Evolutionary conservation across 1,284 basidiomycete species (phyloP).

Genomic region (Paramarasmius palmivorus): DNA sequence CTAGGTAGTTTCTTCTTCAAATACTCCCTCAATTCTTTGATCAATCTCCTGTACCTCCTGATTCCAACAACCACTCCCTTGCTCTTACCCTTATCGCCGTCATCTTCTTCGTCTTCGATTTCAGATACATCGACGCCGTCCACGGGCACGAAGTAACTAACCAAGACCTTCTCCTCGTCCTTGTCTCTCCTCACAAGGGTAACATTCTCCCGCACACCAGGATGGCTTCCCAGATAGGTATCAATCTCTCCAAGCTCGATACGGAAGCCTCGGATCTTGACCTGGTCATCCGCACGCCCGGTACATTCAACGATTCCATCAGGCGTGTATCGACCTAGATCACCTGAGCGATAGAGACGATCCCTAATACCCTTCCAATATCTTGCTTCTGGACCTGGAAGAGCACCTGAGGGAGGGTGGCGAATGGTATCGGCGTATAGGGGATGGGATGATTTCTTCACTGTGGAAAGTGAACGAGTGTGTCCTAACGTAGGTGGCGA

Average conservation of each 20-base stretch:
- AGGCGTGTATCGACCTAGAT: slow-evolving; percentile 93
- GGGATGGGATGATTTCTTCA: not conserved
- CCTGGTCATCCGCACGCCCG: slow-evolving; percentile 97
- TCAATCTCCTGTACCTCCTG: slow-evolving; percentile 82
- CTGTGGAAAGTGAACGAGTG: not conserved
- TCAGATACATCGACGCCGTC: slow-evolving; percentile 71
- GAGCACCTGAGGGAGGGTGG: slow-evolving; percentile 52
- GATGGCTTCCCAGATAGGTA: slow-evolving; percentile 93
- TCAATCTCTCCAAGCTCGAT: slow-evolving; percentile 99
- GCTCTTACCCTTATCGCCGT: slow-evolving; percentile 59
- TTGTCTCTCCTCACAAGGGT: slow-evolving; percentile 97
- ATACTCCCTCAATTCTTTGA: slow-evolving; percentile 93
- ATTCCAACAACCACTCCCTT: slow-evolving; percentile 68
- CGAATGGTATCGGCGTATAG: slow-evolving; percentile 61
- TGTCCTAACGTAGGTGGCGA: not conserved
- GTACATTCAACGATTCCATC: slow-evolving; percentile 96
- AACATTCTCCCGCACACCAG: slow-evolving; percentile 94
- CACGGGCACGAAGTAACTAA: slow-evolving; percentile 97
- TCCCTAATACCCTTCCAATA: slow-evolving; percentile 98
- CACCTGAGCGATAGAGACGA: slow-evolving; percentile 97
- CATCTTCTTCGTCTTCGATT: slow-evolving; percentile 72
- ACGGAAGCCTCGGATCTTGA: slow-evolving; percentile 99
- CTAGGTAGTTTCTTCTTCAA: slow-evolving; percentile 97
- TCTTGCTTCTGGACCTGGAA: slow-evolving; percentile 68
- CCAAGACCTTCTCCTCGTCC: slow-evolving; percentile 98